phyloP scores from a whole-genome alignment of 1,139 yeast genomes.

The Lodderomyces elongisporus region DNA sequence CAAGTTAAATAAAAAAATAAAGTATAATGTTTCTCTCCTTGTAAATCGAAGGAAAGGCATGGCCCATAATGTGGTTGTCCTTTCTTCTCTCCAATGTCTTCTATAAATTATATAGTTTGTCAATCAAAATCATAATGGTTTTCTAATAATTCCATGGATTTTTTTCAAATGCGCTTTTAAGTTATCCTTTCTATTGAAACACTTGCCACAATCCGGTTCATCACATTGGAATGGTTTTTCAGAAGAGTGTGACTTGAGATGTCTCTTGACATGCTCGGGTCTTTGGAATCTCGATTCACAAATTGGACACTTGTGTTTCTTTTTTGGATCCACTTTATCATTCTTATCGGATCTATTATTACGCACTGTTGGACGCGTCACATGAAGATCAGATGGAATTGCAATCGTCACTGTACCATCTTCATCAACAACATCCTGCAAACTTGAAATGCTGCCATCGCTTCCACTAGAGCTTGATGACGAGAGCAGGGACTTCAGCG shows the following conservation, averaged over 20 bases:
- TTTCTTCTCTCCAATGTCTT: too few species aligned
- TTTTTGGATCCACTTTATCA: constrained; percentile 44
- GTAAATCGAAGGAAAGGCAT: too few species aligned
- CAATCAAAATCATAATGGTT: too few species aligned
- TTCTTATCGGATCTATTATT: constrained; percentile 12
- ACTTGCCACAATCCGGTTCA: constrained; percentile 65
- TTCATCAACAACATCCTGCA: constrained; percentile 7
- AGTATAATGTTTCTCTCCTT: too few species aligned
- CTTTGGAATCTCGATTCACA: constrained; percentile 75
- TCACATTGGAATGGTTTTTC: constrained; percentile 83
- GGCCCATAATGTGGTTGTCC: too few species aligned
- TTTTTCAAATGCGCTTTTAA: constrained; percentile 66
- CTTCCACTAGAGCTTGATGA: constrained; percentile 2
- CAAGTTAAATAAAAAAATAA: too few species aligned
- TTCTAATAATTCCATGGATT: constrained; percentile 42
- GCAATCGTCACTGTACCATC: constrained; percentile 13
- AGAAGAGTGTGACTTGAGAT: constrained; percentile 79
- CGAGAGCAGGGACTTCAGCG: constrained; percentile 2
- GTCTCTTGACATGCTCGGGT: constrained; percentile 90
- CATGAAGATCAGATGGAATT: constrained; percentile 11
- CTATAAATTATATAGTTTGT: too few species aligned
- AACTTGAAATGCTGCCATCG: neutral
- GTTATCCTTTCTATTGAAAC: constrained; percentile 69
- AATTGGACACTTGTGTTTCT: constrained; percentile 71
- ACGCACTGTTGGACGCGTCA: constrained; percentile 13